phyloP scores from a whole-genome alignment of 306 rosid genomes.

The Lotus japonicus region DNA sequence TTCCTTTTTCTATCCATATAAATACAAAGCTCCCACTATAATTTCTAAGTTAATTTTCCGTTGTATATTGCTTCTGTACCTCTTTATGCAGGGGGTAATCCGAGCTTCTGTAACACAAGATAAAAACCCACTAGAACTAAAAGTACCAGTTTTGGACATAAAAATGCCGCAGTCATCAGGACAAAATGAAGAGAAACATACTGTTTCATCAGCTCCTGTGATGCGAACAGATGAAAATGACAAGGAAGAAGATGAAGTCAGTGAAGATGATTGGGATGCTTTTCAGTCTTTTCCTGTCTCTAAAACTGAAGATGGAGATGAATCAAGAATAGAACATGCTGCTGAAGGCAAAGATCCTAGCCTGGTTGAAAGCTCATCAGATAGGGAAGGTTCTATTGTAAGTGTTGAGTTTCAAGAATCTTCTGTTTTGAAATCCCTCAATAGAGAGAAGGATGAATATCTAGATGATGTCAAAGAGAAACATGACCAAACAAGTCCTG shows the following conservation, averaged over 20 bases:
- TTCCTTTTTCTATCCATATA: background rate
- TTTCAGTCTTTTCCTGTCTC: conserved; percentile 86
- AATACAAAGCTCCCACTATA: background rate
- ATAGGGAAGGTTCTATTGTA: conserved; percentile 19
- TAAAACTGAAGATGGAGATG: conserved; percentile 39
- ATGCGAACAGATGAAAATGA: conserved; percentile 14
- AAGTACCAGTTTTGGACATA: conserved; percentile 56
- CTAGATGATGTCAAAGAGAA: conserved; percentile 26
- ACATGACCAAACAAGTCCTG: conserved; percentile 8
- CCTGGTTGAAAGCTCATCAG: conserved; percentile 27
- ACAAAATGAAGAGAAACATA: conserved; percentile 37
- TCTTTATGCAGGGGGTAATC: conserved; percentile 53
- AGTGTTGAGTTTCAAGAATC: conserved; percentile 29
- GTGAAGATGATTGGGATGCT: conserved; percentile 92
- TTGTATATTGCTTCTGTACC: background rate
- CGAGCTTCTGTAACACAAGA: conserved; percentile 85
- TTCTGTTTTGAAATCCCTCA: conserved; percentile 23
- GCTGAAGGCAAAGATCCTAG: conserved; percentile 29
- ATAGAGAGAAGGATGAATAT: conserved; percentile 12
- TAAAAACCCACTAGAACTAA: conserved; percentile 40
- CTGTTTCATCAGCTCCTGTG: conserved; percentile 16
- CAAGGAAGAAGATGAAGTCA: conserved; percentile 41
- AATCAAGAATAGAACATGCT: conserved; percentile 29
- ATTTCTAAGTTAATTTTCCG: background rate
- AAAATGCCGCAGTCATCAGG: conserved; percentile 48